phyloP scores from a whole-genome alignment of 805 yeast genomes.

The Dipodascopsis tothii region DNA sequence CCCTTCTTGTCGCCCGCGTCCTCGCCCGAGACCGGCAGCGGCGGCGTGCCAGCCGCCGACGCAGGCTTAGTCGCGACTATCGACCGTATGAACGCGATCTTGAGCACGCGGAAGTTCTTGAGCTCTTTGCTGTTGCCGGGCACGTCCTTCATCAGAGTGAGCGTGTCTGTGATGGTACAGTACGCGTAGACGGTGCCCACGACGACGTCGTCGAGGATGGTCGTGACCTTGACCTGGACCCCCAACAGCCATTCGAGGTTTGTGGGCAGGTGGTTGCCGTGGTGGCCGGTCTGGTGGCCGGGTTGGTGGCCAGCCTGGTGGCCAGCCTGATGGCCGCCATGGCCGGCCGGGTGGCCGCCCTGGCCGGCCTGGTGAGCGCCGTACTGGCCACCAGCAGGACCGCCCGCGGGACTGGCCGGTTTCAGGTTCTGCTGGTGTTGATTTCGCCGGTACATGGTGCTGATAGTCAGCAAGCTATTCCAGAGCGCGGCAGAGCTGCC shows the following conservation, averaged over 20 bases:
- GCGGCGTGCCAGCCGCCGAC: background rate
- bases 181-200: constrained; percentile 61
- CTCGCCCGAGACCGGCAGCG: constrained; percentile 2
- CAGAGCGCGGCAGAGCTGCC: too few species aligned
- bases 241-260: constrained; percentile 17
- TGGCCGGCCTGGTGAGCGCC: too few species aligned
- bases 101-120: constrained; percentile 44
- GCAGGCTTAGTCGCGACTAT: constrained; percentile 29
- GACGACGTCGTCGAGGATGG: constrained; percentile 48
- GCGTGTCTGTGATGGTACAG: constrained; percentile 41
- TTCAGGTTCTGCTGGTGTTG: too few species aligned
- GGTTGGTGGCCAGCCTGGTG: too few species aligned
- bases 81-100: constrained; percentile 50
- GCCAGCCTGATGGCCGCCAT: too few species aligned
- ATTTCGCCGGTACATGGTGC: too few species aligned
- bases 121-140: constrained; percentile 16
- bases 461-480: too few species aligned
- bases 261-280: constrained; percentile 4
- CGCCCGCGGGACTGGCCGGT: too few species aligned
- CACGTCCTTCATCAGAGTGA: constrained; percentile 33
- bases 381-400: too few species aligned
- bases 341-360: too few species aligned
- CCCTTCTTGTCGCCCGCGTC: constrained; percentile 18
- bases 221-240: constrained; percentile 50
- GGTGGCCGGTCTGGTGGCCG: too few species aligned